Percentiles rank a stretch among this genome's conserved stretches.
Conservation (phyloP, 495 filamentous ascomycete genomes). For the Annulohypoxylon moriforme region DNA sequence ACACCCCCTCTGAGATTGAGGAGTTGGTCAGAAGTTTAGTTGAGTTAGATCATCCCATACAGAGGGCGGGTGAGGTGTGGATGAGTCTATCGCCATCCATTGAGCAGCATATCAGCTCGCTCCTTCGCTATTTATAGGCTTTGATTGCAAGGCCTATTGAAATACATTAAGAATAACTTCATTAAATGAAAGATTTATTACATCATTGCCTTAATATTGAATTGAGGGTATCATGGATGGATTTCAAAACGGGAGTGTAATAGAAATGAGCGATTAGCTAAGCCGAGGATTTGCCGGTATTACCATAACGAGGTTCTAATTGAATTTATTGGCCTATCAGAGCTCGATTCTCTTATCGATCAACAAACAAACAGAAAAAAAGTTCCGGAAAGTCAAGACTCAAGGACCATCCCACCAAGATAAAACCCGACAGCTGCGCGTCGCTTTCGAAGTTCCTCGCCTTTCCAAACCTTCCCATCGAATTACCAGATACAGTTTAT, state of each 20-base stretch:
- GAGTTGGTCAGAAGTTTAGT: background rate
- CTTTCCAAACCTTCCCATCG: background rate
- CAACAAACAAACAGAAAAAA: conserved; percentile 46
- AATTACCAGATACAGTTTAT: background rate
- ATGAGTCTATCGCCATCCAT: background rate
- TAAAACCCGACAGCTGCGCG: background rate
- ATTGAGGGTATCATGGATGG: background rate
- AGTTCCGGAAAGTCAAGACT: conserved; percentile 12
- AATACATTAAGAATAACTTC: background rate
- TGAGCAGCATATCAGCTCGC: background rate
- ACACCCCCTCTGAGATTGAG: background rate
- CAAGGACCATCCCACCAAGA: conserved; percentile 12
- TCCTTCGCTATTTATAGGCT: background rate
- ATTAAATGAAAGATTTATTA: too few relatives aligned
- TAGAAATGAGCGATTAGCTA: background rate
- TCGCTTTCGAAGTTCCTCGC: background rate
- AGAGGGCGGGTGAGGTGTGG: background rate
- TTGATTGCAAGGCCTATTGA: too few relatives aligned
- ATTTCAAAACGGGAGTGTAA: background rate
- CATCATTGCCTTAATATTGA: background rate
- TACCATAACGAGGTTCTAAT: background rate
- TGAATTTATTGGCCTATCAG: conserved; percentile 31
- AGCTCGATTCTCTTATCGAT: conserved; percentile 48
- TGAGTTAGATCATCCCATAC: conserved; percentile 7
- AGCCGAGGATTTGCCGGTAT: conserved; percentile 27